Percentiles rank a stretch among this genome's conserved stretches.
Conservation (phyloP, 257 asterid genomes). For the Rauvolfia tetraphylla region DNA sequence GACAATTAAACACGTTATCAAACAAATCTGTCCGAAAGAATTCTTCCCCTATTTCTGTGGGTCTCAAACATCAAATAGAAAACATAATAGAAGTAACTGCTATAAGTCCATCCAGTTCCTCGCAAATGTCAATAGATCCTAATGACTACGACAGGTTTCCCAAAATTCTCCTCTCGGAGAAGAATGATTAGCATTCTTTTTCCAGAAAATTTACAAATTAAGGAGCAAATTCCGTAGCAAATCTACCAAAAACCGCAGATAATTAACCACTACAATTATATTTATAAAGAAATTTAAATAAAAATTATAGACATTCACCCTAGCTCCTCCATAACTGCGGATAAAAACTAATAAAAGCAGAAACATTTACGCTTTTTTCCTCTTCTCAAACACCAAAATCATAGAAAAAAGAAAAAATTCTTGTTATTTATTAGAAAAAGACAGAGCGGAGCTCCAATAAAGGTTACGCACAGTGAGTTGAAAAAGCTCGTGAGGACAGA, state of each 20-base stretch:
- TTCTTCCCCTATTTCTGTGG: neutral
- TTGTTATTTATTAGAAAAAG: neutral
- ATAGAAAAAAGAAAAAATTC: neutral
- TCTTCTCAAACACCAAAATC: neutral
- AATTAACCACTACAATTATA: neutral
- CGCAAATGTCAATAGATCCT: neutral
- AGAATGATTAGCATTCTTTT: neutral
- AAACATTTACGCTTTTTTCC: neutral
- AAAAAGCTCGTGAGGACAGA: conserved; percentile 91
- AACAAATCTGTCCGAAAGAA: neutral
- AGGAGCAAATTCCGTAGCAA: neutral
- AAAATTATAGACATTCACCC: neutral
- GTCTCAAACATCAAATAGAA: neutral
- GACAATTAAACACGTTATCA: conserved; percentile 5
- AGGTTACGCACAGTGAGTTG: conserved; percentile 66
- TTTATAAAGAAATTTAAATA: neutral
- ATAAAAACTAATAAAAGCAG: neutral
- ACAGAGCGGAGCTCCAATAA: neutral
- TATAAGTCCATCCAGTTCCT: neutral
- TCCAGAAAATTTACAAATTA: neutral
- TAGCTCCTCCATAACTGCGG: neutral
- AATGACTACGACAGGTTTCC: neutral
- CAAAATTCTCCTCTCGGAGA: neutral
- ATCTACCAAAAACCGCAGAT: neutral
- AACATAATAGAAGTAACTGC: neutral